These are phyloP conservation scores for Tricholoma flavovirens DNA, from an alignment of 768 basidiomycete genomes.

Conservation along the genomic window DNA sequence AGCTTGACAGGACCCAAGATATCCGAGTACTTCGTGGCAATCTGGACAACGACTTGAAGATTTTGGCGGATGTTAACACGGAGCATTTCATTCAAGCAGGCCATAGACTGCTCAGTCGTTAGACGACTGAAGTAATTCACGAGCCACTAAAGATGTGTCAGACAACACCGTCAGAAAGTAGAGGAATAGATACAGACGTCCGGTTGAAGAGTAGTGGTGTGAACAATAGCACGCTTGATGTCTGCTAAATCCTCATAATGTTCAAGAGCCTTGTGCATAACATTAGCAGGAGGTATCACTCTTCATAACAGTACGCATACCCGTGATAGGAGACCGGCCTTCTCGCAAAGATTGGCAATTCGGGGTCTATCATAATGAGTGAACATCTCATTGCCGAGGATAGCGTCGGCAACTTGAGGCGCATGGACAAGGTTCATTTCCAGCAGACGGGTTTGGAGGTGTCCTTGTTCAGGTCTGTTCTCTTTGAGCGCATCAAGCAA, in stretches of 20 bases:
- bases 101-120: conserved; percentile 96
- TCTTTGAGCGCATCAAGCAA: conserved; percentile 96
- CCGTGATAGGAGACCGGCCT: conserved; percentile 91
- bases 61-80: conserved; percentile 96
- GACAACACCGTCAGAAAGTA: background rate
- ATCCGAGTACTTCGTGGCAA: conserved; percentile 98
- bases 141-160: conserved; percentile 62
- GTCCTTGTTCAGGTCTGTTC: conserved; percentile 95
- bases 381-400: conserved; percentile 99
- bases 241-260: conserved; percentile 98
- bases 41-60: conserved; percentile 91
- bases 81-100: conserved; percentile 96
- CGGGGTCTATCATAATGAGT: conserved; percentile 92
- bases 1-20: conserved; percentile 95
- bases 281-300: background rate
- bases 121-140: conserved; percentile 95
- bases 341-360: conserved; percentile 97
- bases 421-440: conserved; percentile 98
- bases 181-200: conserved; percentile 49
- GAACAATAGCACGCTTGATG: conserved; percentile 97
- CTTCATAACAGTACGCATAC: conserved; percentile 43
- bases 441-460: conserved; percentile 89
- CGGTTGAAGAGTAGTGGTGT: conserved; percentile 74
- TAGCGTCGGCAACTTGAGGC: conserved; percentile 98
- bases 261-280: conserved; percentile 70